A percentile compares a stretch with the other conserved stretches of the same genome.
Conservation (phyloP, 208 protist genomes). For the Acanthamoeba pearcei region DNA sequence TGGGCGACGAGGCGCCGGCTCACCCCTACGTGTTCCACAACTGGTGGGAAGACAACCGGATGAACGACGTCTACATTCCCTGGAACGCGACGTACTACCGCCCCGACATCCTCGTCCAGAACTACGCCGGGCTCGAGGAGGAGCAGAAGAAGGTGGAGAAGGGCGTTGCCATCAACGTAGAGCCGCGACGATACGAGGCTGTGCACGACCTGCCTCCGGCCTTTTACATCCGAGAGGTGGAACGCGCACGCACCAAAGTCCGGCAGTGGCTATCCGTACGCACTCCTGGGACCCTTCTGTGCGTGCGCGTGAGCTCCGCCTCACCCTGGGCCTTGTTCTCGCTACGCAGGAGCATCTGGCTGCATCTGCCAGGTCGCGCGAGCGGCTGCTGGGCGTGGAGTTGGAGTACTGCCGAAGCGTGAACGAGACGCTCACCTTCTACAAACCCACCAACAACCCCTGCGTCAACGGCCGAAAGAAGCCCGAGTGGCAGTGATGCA, state of each 20-base stretch:
- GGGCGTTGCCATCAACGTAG: not conserved
- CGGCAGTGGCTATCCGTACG: not conserved
- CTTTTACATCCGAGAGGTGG: slow-evolving; percentile 47
- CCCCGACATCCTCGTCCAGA: not conserved
- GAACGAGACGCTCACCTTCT: slow-evolving; percentile 11
- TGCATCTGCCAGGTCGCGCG: not conserved
- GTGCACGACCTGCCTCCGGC: not conserved
- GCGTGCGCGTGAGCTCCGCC: too few relatives aligned
- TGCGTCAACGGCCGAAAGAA: not conserved
- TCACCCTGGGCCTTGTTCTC: too few relatives aligned
- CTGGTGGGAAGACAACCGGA: slow-evolving; percentile 68
- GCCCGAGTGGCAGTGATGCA: not conserved
- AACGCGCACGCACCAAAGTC: slow-evolving; percentile 20
- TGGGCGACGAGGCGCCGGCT: slow-evolving; percentile 41
- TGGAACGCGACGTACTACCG: slow-evolving; percentile 37
- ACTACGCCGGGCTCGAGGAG: slow-evolving; percentile 28
- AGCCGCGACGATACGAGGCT: slow-evolving; percentile 29
- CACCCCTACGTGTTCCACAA: slow-evolving; percentile 60
- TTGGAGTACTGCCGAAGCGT: slow-evolving; percentile 40
- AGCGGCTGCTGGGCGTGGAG: not conserved
- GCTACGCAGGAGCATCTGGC: too few relatives aligned
- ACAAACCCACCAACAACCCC: not conserved
- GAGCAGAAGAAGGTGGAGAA: not conserved
- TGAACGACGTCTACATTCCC: slow-evolving; percentile 32
- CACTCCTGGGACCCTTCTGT: not conserved